phyloP scores from a whole-genome alignment of 352 stramenopile genomes.

The Vaucheria bursata region DNA sequence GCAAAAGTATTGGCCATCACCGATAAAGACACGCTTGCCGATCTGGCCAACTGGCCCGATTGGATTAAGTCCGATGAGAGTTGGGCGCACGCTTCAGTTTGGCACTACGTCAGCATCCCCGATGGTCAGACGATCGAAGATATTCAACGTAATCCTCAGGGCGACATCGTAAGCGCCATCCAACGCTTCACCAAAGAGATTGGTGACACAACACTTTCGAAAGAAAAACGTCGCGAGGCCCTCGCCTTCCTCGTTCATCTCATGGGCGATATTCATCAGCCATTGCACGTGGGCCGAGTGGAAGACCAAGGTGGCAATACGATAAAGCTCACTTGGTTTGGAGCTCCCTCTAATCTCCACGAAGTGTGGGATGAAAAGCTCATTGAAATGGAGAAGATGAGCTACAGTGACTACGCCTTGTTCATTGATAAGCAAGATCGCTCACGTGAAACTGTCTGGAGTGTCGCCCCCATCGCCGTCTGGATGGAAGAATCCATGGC shows the following conservation, averaged over 20 bases:
- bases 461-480: background rate
- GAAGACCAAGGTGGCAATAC: background rate
- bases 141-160: background rate
- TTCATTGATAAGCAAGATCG: background rate
- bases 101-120: constrained; percentile 1
- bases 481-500: background rate
- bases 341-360: background rate
- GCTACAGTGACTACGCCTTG: background rate
- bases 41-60: background rate
- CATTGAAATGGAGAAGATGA: constrained; percentile 2
- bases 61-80: constrained; percentile 1
- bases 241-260: background rate
- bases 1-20: background rate
- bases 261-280: constrained; percentile 1
- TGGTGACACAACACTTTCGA: background rate
- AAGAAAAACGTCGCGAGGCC: background rate
- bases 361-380: background rate
- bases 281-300: background rate
- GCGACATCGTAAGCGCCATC: background rate
- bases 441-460: background rate
- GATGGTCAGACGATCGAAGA: background rate
- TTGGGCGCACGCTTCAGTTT: background rate
- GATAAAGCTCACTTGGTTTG: background rate
- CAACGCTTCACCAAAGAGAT: background rate
- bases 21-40: background rate